Conservation (phyloP, 495 filamentous ascomycete genomes). For the Xylaria castorea region DNA sequence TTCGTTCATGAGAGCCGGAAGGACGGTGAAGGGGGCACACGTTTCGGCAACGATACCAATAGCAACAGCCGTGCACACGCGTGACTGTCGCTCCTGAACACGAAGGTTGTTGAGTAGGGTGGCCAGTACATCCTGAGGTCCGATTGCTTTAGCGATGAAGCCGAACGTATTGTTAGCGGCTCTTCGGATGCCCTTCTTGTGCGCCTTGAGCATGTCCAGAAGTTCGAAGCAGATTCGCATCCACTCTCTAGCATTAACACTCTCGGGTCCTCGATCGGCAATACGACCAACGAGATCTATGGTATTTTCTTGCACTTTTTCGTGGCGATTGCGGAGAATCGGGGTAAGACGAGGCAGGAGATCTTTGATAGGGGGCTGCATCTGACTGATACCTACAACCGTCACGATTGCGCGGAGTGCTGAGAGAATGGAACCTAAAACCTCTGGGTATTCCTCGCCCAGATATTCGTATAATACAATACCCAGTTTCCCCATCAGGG, state of each 20-base stretch:
- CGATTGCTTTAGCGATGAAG: conserved; percentile 99
- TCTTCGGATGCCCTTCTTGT: conserved; percentile 98
- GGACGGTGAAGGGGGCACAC: conserved; percentile 97
- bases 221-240: conserved; percentile 99
- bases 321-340: conserved; percentile 96
- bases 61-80: conserved; percentile 97
- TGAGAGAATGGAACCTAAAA: conserved; percentile 94
- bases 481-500: conserved; percentile 92
- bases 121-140: conserved; percentile 95
- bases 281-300: conserved; percentile 99
- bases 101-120: conserved; percentile 96
- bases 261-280: conserved; percentile 94
- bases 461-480: conserved; percentile 98
- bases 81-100: conserved; percentile 96
- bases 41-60: conserved; percentile 99
- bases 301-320: conserved; percentile 99
- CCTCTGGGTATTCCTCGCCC: conserved; percentile 98
- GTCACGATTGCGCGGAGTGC: conserved; percentile 96
- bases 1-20: conserved; percentile 99
- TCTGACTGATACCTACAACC: conserved; percentile 96
- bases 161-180: conserved; percentile 99
- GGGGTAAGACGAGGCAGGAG: conserved; percentile 94
- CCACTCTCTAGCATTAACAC: conserved; percentile 97
- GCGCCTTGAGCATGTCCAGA: conserved; percentile 98
- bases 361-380: conserved; percentile 99